Conservation (phyloP, 148 eudicot genomes). For the Agrostemma githago region DNA sequence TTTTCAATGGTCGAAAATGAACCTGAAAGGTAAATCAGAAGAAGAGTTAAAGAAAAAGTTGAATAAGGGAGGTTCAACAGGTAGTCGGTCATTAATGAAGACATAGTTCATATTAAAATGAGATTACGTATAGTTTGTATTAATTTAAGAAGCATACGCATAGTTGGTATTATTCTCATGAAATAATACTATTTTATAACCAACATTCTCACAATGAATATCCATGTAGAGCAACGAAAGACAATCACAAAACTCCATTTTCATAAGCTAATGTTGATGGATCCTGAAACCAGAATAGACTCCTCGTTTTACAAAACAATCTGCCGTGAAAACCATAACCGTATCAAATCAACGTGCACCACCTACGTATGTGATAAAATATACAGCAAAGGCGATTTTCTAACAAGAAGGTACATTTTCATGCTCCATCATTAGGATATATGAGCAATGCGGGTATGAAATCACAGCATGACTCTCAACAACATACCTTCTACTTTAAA, state of each 20-base stretch:
- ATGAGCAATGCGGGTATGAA: neutral
- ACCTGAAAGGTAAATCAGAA: too few species aligned
- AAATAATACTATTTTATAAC: too few species aligned
- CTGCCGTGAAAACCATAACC: constrained; percentile 11
- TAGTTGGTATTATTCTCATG: too few species aligned
- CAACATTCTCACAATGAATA: too few species aligned
- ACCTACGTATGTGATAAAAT: neutral
- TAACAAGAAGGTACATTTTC: neutral
- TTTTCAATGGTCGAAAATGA: too few species aligned
- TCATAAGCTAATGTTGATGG: constrained; percentile 20
- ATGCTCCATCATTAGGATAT: neutral
- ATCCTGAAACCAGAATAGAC: constrained; percentile 15
- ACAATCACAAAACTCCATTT: constrained; percentile 14
- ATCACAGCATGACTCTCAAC: neutral
- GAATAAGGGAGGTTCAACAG: too few species aligned
- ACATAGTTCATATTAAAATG: too few species aligned
- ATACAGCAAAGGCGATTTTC: neutral
- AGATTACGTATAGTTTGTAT: too few species aligned
- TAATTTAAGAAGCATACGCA: too few species aligned
- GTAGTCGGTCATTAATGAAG: too few species aligned
- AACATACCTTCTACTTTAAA: constrained; percentile 21
- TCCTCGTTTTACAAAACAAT: constrained; percentile 22
- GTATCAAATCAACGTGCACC: neutral
- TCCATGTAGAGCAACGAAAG: constrained; percentile 13
- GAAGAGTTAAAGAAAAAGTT: too few species aligned